phyloP scores from a whole-genome alignment of 2,329 filamentous ascomycete genomes.

The Tolypocladium cylindrosporum region DNA sequence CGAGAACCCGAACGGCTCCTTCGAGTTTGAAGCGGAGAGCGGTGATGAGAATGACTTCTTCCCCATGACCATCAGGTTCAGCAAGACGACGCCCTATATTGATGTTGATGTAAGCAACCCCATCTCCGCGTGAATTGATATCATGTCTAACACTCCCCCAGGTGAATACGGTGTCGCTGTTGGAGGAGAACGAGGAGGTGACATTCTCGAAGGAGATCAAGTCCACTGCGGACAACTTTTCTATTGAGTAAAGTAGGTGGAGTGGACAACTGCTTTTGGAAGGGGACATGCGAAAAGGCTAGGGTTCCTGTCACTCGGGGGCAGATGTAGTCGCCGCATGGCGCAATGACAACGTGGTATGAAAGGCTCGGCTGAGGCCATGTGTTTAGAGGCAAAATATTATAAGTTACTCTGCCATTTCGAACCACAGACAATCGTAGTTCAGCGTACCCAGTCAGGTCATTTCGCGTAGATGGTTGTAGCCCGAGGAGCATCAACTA shows the following conservation, averaged over 20 bases:
- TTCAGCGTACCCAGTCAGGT: background rate
- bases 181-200: conserved; percentile 70
- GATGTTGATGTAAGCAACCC: conserved; percentile 75
- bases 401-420: background rate
- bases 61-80: conserved; percentile 89
- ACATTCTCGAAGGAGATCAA: conserved; percentile 76
- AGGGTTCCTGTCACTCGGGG: background rate
- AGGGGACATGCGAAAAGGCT: background rate
- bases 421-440: no score
- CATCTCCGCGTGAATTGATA: background rate
- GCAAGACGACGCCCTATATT: conserved; percentile 75
- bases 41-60: conserved; percentile 92
- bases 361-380: background rate
- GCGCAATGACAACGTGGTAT: background rate
- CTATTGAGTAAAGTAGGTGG: conserved; percentile 51
- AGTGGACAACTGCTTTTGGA: background rate
- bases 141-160: conserved; percentile 14
- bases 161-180: conserved; percentile 59
- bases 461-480: background rate
- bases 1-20: conserved; percentile 72
- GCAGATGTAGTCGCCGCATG: background rate
- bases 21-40: conserved; percentile 89
- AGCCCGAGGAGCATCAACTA: background rate
- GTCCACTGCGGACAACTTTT: conserved; percentile 64
- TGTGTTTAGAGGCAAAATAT: background rate